phyloP scores from a whole-genome alignment of 306 rosid genomes.

The Geum urbanum region DNA sequence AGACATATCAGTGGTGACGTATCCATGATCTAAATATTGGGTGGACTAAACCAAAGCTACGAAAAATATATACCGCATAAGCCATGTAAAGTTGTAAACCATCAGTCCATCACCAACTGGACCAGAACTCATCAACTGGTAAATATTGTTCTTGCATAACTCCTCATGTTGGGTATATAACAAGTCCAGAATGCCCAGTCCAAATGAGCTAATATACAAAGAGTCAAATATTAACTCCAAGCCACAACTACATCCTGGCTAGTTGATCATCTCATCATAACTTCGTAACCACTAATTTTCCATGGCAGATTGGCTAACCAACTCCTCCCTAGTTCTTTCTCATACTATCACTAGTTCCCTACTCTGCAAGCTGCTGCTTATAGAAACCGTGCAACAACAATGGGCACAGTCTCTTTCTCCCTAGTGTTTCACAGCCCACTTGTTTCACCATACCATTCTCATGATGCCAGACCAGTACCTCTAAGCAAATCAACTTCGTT shows the following conservation, averaged over 20 bases:
- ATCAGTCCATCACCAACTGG: no score
- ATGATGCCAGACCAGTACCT: conserved; percentile 11
- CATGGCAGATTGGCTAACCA: conserved; percentile 10
- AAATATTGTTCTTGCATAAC: no score
- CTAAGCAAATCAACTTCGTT: conserved; percentile 6
- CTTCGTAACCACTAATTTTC: conserved; percentile 34
- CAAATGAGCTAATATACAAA: no score
- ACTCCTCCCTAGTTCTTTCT: conserved; percentile 2
- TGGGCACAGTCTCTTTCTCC: conserved; percentile 39
- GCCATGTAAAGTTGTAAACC: no score
- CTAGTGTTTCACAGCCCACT: conserved; percentile 28
- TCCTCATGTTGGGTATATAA: no score
- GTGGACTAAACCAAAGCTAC: no score
- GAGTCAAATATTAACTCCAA: neutral
- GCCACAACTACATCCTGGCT: neutral
- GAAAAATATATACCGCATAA: no score
- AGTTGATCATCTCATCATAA: neutral
- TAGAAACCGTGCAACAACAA: conserved; percentile 18
- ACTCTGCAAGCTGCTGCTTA: neutral
- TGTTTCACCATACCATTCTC: conserved; percentile 20
- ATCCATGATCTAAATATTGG: no score
- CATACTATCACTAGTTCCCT: neutral
- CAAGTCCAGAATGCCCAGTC: no score
- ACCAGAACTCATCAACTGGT: no score
- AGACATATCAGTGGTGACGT: no score